A percentile compares a stretch with the other conserved stretches of the same genome.
Evolutionary conservation across 441 rosid genomes (phyloP).

Genomic region (Erysimum pusillum): DNA sequence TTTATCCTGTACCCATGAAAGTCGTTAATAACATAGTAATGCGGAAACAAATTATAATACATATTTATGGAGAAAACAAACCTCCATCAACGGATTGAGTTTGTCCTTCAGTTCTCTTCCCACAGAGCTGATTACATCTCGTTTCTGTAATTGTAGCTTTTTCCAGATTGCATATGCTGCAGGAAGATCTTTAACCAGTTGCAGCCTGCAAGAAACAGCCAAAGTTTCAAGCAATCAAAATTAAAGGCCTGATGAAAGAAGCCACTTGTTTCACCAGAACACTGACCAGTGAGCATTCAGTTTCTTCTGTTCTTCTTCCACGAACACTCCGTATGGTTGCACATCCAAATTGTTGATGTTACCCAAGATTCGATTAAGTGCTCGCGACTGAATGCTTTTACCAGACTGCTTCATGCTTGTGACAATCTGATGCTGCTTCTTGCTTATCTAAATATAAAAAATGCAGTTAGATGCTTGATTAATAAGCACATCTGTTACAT

Average conservation of each 20-base stretch:
- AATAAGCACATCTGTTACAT: slow-evolving; percentile 34
- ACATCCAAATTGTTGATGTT: slow-evolving; percentile 72
- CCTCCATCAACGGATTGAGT: slow-evolving; percentile 58
- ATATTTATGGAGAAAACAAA: slow-evolving; percentile 46
- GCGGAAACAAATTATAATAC: slow-evolving; percentile 22
- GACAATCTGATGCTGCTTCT: slow-evolving; percentile 90
- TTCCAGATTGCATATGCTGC: slow-evolving; percentile 76
- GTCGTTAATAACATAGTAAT: slow-evolving; percentile 20
- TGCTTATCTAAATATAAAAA: slow-evolving; percentile 80
- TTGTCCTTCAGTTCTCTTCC: slow-evolving; percentile 68
- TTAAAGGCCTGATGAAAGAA: slow-evolving; percentile 24
- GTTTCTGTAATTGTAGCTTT: slow-evolving; percentile 62
- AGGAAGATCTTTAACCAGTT: slow-evolving; percentile 80
- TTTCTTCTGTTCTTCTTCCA: slow-evolving; percentile 89
- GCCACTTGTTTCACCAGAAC: slow-evolving; percentile 42
- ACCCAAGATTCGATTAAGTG: slow-evolving; percentile 81
- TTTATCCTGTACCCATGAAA: slow-evolving; percentile 46
- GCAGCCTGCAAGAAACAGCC: slow-evolving; percentile 62
- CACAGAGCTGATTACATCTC: slow-evolving; percentile 62
- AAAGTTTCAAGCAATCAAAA: slow-evolving; percentile 31
- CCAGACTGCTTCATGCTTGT: slow-evolving; percentile 92
- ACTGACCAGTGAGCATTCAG: slow-evolving; percentile 90
- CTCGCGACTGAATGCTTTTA: slow-evolving; percentile 73
- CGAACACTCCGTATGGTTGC: slow-evolving; percentile 88
- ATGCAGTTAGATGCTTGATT: slow-evolving; percentile 22